These are phyloP conservation scores for Rhizophagus prolifer DNA, from an alignment of 192 early-diverging fungal genomes.

Conservation along the genomic window DNA sequence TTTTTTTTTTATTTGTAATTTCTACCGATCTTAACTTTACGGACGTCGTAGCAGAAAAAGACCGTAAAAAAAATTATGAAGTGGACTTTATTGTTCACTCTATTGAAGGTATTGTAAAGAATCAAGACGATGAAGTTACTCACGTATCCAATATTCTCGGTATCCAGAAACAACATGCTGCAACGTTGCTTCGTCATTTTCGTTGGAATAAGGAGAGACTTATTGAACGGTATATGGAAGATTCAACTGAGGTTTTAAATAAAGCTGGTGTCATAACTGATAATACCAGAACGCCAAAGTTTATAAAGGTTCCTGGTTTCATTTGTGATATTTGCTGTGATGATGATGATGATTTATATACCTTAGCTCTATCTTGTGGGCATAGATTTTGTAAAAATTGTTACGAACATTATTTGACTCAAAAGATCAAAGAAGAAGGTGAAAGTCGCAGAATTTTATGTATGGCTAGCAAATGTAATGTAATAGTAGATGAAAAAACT, in stretches of 20 bases:
- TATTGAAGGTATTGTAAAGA: conserved; percentile 54
- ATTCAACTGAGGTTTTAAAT: conserved; percentile 56
- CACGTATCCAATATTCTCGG: conserved; percentile 78
- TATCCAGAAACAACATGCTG: conserved; percentile 61
- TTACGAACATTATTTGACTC: conserved; percentile 78
- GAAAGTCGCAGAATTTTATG: conserved; percentile 89
- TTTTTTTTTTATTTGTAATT: not conserved
- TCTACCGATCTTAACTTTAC: conserved; percentile 56
- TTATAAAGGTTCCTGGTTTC: conserved; percentile 54
- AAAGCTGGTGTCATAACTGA: conserved; percentile 72
- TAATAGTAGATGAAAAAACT: conserved; percentile 82
- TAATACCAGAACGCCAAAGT: conserved; percentile 39
- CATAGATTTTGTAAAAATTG: conserved; percentile 90
- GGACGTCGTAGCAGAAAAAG: conserved; percentile 58
- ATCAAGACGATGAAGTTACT: conserved; percentile 64
- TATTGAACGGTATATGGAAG: conserved; percentile 77
- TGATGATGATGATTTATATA: conserved; percentile 57
- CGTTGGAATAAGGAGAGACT: conserved; percentile 86
- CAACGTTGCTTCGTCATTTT: conserved; percentile 75
- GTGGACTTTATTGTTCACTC: conserved; percentile 73
- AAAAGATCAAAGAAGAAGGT: conserved; percentile 88
- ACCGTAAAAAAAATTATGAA: conserved; percentile 65
- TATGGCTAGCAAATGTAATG: conserved; percentile 68
- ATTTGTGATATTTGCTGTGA: conserved; percentile 91
- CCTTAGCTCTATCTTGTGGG: conserved; percentile 77